A percentile compares a stretch with the other conserved stretches of the same genome.
These are phyloP conservation scores for Filobasidium wieringae DNA, from an alignment of 768 basidiomycete genomes.

Conservation along the genomic window DNA sequence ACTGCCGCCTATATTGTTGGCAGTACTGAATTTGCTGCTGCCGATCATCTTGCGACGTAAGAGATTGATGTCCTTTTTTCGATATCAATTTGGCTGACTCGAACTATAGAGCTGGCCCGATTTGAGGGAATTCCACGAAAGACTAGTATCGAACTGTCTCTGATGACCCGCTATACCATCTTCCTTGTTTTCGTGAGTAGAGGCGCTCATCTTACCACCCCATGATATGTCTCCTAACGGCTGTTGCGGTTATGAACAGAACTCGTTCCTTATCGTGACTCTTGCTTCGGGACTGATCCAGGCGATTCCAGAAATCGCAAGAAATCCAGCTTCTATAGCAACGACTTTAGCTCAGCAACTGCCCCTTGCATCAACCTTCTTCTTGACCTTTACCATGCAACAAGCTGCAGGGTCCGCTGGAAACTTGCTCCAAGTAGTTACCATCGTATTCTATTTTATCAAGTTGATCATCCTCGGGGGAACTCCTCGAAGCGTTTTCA, in stretches of 20 bases:
- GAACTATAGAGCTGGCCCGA: conserved; percentile 50
- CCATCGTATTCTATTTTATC: conserved; percentile 74
- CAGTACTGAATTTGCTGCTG: conserved; percentile 80
- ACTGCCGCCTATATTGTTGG: conserved; percentile 72
- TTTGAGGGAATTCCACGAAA: conserved; percentile 84
- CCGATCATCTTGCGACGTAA: conserved; percentile 64
- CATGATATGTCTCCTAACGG: background rate
- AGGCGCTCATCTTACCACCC: background rate
- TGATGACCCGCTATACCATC: conserved; percentile 86
- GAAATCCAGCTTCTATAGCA: conserved; percentile 61
- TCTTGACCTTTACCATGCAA: conserved; percentile 50
- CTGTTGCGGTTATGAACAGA: no score
- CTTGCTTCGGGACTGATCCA: conserved; percentile 70
- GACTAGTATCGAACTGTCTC: conserved; percentile 68
- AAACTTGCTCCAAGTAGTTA: conserved; percentile 66
- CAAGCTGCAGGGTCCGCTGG: conserved; percentile 54
- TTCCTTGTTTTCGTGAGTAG: conserved; percentile 77
- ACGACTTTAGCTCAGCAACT: conserved; percentile 62
- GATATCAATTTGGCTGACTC: background rate
- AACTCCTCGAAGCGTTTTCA: conserved; percentile 58
- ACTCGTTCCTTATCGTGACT: conserved; percentile 86
- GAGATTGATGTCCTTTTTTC: conserved; percentile 12
- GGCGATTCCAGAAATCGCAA: conserved; percentile 51
- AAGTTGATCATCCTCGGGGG: conserved; percentile 77
- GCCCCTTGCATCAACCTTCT: conserved; percentile 44